Base-by-base conservation (phyloP, 495 filamentous ascomycete species). In the Rhypophila decipiens region DNA sequence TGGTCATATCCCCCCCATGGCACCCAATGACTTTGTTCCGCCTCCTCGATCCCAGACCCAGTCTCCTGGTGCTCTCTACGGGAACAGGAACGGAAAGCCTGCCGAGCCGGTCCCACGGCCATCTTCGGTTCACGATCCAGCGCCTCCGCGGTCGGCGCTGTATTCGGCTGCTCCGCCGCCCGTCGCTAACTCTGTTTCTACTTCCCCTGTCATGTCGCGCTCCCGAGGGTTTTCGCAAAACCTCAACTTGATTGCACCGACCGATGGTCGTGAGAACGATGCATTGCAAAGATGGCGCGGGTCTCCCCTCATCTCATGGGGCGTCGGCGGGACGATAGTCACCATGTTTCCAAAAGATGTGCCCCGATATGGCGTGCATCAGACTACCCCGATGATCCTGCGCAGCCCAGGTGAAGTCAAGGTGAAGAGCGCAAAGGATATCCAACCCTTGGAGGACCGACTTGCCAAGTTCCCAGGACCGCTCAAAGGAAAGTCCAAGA, bases 271-370 rank as follows among this genome's bases (percentile, higher is more conserved):
- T 19, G 80, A 87, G 48, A 59, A 73, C 9, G 93, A 99, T 66
- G 78, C 80, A 13, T 70, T 97, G 3, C 74, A 89, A 53, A 77
- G 94, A 53, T 99, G 93, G 93, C 86, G 85, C 66, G 93, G 93
- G 7, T 76, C 77, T 13, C 94, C 93, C 0, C 78, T 95, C 7
- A 80, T 97, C 56, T 76, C 77, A 3, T 97, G 95, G 80, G 90
- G 88, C 0, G 83, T 95, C 44, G 91, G 88, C 37, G 94, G 94
- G 9, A 77, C 77, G 3, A 66, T 95, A 20, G 77, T 90, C 23
- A 86, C 87, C 4, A 89, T 81, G 55, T 96, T 97, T 56, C 94
- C 94, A 0, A 87, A 85, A 50, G 83, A 94, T 49, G 80, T 91
- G 24, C 93, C 90, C 9, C 79, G 90, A 21, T 97, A 96, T 65